Percentiles rank a stretch among this genome's conserved stretches.
phyloP scores from a whole-genome alignment of 805 yeast genomes.

The Jamesozyma gamospora region DNA sequence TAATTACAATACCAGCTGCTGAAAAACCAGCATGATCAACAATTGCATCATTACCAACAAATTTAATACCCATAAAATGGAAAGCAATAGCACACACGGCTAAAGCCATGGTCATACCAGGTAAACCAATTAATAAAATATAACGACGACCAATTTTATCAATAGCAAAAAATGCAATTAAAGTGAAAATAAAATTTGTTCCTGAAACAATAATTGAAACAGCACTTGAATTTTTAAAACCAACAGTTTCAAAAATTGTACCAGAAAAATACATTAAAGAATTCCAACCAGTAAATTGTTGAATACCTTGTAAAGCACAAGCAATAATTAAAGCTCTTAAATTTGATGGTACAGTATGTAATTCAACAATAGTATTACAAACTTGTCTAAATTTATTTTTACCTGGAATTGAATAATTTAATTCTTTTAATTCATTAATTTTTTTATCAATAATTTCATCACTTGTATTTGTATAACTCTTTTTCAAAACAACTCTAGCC shows the following conservation, averaged over 20 bases:
- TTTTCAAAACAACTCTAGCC: slow-evolving; percentile 58
- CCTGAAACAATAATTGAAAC: slow-evolving; percentile 91
- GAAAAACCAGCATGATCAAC: slow-evolving; percentile 39
- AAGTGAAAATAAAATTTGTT: slow-evolving; percentile 83
- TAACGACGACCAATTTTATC: slow-evolving; percentile 83
- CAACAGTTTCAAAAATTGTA: slow-evolving; percentile 84
- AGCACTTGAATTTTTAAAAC: slow-evolving; percentile 83
- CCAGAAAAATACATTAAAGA: slow-evolving; percentile 92
- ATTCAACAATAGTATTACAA: slow-evolving; percentile 50
- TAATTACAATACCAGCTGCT: slow-evolving; percentile 83
- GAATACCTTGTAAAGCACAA: slow-evolving; percentile 91
- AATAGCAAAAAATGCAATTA: slow-evolving; percentile 75
- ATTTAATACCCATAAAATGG: slow-evolving; percentile 66
- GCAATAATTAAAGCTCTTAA: slow-evolving; percentile 82
- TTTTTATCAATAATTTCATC: slow-evolving; percentile 56
- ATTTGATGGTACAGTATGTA: slow-evolving; percentile 66
- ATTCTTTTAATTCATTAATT: slow-evolving; percentile 50
- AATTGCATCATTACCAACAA: slow-evolving; percentile 39
- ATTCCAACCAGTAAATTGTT: slow-evolving; percentile 94
- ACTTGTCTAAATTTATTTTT: slow-evolving; percentile 38
- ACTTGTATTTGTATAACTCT: slow-evolving; percentile 53
- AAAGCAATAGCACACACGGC: slow-evolving; percentile 82
- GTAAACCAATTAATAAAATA: slow-evolving; percentile 68
- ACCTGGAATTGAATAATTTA: slow-evolving; percentile 40
- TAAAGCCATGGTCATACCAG: slow-evolving; percentile 72